A percentile compares a stretch with the other conserved stretches of the same genome.
Evolutionary conservation across 345 rosid species (phyloP).

Genomic region (Durio zibethinus): DNA sequence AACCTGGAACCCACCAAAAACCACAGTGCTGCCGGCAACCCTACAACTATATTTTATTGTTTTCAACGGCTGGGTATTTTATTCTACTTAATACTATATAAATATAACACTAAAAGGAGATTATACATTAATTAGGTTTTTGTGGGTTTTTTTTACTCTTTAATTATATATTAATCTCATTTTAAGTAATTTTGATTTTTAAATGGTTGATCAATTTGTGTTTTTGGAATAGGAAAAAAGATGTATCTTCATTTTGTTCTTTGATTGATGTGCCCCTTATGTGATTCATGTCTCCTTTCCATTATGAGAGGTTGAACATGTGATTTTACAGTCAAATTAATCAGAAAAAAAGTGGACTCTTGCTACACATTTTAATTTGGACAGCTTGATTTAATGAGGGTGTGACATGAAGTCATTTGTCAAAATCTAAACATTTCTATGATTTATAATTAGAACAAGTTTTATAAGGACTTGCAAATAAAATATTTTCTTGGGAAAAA

Average conservation of each 20-base stretch:
- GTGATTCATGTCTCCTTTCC: slow-evolving; percentile 4
- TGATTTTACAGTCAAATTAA: slow-evolving; percentile 1
- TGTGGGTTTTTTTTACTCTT: neutral
- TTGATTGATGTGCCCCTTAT: neutral
- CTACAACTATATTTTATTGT: neutral
- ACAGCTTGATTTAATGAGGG: neutral
- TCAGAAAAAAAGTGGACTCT: neutral
- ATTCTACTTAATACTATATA: neutral
- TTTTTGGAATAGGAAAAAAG: neutral
- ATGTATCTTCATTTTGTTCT: neutral
- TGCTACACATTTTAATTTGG: neutral
- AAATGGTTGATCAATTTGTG: neutral
- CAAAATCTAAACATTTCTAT: neutral
- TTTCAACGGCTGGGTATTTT: neutral
- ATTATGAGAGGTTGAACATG: neutral
- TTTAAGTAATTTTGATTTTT: neutral
- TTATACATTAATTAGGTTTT: neutral
- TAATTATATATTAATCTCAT: neutral
- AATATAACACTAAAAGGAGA: neutral
- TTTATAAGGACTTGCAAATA: neutral
- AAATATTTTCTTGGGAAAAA: too few species aligned
- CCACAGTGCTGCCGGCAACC: neutral
- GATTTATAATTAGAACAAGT: neutral
- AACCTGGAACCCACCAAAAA: slow-evolving; percentile 12
- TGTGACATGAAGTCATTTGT: neutral